Evolutionary conservation across 2,329 filamentous ascomycete genomes (phyloP).

Genomic region (Penicillium sp.): DNA sequence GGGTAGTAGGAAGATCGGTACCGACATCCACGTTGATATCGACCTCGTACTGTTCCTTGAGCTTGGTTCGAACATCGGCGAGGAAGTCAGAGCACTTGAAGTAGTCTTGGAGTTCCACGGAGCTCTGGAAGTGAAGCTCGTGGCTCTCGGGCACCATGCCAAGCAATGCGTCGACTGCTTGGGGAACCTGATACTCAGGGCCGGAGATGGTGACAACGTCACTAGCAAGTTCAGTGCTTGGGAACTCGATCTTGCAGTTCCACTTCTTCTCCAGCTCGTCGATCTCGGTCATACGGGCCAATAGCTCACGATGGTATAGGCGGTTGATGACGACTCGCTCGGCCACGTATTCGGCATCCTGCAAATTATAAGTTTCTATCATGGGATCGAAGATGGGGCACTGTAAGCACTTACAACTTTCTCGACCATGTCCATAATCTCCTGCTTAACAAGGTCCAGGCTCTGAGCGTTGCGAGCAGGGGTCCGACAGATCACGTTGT

Average conservation of each 20-base stretch:
- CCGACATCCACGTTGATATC: constrained; percentile 62
- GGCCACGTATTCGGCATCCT: constrained; percentile 93
- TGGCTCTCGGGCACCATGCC: constrained; percentile 97
- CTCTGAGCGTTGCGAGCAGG: constrained; percentile 95
- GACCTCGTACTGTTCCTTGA: constrained; percentile 86
- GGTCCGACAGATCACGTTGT: constrained; percentile 97
- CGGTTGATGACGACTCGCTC: constrained; percentile 90
- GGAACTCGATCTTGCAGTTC: constrained; percentile 99
- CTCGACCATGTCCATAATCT: constrained; percentile 99
- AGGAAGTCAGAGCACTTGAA: constrained; percentile 73
- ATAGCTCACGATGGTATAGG: constrained; percentile 86
- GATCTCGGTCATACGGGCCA: constrained; percentile 77
- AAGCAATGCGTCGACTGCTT: constrained; percentile 90
- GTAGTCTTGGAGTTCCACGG: constrained; percentile 66
- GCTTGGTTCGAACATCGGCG: constrained; percentile 68
- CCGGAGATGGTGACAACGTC: constrained; percentile 93
- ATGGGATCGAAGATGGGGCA: neutral
- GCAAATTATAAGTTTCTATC: constrained; percentile 1
- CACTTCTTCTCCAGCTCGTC: constrained; percentile 96
- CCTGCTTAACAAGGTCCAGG: constrained; percentile 91
- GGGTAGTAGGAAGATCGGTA: constrained; percentile 23
- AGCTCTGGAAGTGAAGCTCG: constrained; percentile 73
- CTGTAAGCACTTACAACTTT: constrained; percentile 57
- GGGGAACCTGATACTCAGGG: constrained; percentile 94
- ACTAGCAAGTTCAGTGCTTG: constrained; percentile 92